phyloP scores from a whole-genome alignment of 345 rosid genomes.

The Citrus medica region DNA sequence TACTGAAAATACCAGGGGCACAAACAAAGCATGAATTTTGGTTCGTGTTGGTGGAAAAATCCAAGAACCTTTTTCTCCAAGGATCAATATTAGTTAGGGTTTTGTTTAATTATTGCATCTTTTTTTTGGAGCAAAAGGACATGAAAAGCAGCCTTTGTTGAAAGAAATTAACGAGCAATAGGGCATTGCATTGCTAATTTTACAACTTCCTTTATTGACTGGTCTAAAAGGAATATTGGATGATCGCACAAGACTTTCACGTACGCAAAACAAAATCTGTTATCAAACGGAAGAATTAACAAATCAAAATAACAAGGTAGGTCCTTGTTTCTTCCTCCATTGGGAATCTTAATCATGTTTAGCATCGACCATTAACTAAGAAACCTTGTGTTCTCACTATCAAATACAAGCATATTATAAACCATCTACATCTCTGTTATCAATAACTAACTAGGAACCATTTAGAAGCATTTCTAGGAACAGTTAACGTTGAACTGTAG shows the following conservation, averaged over 20 bases:
- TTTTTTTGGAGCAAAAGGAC: conserved; percentile 24
- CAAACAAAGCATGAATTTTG: background rate
- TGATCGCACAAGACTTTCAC: background rate
- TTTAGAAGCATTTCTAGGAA: background rate
- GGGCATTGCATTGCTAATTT: background rate
- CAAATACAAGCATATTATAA: background rate
- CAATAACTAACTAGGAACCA: background rate
- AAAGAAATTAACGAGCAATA: conserved; percentile 1
- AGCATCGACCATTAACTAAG: background rate
- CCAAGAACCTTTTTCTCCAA: background rate
- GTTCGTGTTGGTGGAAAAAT: background rate
- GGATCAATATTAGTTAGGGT: background rate
- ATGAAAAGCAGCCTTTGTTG: conserved; percentile 34
- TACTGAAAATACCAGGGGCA: background rate
- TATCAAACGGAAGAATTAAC: background rate
- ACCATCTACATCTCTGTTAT: background rate
- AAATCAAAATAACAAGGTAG: background rate
- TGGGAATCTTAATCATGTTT: background rate
- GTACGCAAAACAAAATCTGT: background rate
- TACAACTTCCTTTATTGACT: conserved; percentile 7
- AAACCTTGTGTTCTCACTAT: background rate
- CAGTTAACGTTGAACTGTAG: background rate
- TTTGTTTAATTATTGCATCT: background rate
- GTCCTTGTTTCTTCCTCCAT: conserved; percentile 8
- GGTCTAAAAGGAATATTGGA: conserved; percentile 5